These are phyloP conservation scores for Aspergillus sojae DNA, from an alignment of 2,329 filamentous ascomycete species.

Conservation along the genomic window DNA sequence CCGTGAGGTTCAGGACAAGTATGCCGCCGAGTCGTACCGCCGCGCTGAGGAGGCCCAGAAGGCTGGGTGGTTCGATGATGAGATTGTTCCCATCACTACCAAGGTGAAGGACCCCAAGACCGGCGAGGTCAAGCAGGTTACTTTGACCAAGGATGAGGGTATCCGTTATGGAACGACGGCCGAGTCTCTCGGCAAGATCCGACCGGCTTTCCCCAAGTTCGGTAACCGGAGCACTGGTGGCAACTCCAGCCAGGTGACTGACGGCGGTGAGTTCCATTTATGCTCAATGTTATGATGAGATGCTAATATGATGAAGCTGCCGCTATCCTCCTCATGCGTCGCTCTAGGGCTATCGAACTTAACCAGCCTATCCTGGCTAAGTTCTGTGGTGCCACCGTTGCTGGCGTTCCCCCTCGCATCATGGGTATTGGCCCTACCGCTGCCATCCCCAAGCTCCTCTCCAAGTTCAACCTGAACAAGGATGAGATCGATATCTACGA, in stretches of 20 bases:
- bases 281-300: not conserved
- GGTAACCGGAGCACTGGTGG: conserved; percentile 85
- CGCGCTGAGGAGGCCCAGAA: conserved; percentile 89
- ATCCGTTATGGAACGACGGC: conserved; percentile 87
- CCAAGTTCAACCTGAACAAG: conserved; percentile 74
- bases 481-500: conserved; percentile 88
- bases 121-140: conserved; percentile 75
- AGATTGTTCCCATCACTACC: conserved; percentile 86
- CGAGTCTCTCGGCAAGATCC: conserved; percentile 80
- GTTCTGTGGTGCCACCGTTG: conserved; percentile 87
- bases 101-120: conserved; percentile 81
- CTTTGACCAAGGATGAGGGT: conserved; percentile 83
- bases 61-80: conserved; percentile 86
- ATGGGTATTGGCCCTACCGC: conserved; percentile 78
- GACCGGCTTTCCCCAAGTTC: conserved; percentile 86
- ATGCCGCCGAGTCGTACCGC: conserved; percentile 82
- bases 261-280: conserved; percentile 65
- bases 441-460: conserved; percentile 78
- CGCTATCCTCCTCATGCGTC: conserved; percentile 90
- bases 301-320: conserved; percentile 59
- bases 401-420: conserved; percentile 86
- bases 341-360: conserved; percentile 81
- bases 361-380: conserved; percentile 92
- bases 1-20: conserved; percentile 79
- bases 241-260: conserved; percentile 92